Conservation (phyloP, 805 yeast genomes). For the Grigorovia yakushimaensis region DNA sequence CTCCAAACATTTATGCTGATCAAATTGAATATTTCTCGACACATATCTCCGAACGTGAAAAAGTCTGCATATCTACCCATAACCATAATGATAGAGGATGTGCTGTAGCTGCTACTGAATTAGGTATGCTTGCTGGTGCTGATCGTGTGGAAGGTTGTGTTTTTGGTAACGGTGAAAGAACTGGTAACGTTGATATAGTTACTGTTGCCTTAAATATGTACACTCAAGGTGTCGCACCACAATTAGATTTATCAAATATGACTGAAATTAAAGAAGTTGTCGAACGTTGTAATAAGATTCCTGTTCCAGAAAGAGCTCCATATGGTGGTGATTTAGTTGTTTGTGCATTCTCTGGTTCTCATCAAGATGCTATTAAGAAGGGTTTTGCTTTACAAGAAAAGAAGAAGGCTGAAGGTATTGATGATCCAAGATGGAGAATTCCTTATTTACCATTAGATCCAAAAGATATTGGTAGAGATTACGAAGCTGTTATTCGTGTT, state of each 20-base stretch:
- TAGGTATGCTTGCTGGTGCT: constrained; percentile 76
- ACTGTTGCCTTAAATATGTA: constrained; percentile 69
- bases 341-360: constrained; percentile 77
- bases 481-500: constrained; percentile 82
- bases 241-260: constrained; percentile 63
- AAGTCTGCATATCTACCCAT: constrained; percentile 65
- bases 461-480: constrained; percentile 72
- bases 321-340: constrained; percentile 78
- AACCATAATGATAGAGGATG: constrained; percentile 84
- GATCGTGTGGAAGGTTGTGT: constrained; percentile 81
- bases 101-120: constrained; percentile 79
- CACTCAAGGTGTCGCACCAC: constrained; percentile 71
- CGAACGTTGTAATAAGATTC: constrained; percentile 73
- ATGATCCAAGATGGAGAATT: constrained; percentile 45
- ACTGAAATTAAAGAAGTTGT: constrained; percentile 57
- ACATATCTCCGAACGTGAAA: constrained; percentile 57
- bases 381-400: constrained; percentile 47
- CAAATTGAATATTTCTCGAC: constrained; percentile 68
- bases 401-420: constrained; percentile 25
- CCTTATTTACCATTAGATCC: constrained; percentile 85
- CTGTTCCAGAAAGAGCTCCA: constrained; percentile 71
- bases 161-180: constrained; percentile 81
- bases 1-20: constrained; percentile 78
- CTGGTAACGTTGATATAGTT: constrained; percentile 77
- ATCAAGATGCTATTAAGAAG: constrained; percentile 82